Evolutionary conservation across 805 yeast genomes (phyloP), one percentile per base, ranked within the genome.

Genomic region (Candida stauntonica): DNA sequence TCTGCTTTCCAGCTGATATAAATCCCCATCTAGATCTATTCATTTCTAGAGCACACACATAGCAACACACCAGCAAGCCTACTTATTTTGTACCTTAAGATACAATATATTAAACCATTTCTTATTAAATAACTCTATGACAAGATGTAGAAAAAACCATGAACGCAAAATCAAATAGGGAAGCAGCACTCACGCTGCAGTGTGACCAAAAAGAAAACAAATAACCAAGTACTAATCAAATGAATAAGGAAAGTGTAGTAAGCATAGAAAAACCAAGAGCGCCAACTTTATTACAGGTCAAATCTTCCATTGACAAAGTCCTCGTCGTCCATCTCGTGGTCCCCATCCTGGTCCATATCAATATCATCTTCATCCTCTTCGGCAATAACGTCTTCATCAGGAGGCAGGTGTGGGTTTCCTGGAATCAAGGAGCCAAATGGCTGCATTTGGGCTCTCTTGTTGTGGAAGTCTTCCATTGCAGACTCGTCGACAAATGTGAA

Each of bases 401-500:
- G 82, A 20, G 93, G 91, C 40, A 82, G 60, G 51, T 81, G 78
- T 7, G 89, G 88, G 56, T 84, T 79, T 3, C 88, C 88, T 3
- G 86, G 86, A 23, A 85, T 81, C 48, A 85, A 76, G 1, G 89
- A 81, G 5, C 88, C 89, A 13, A 76, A 79, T 37, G 70, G 75
- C 28, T 47, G 30, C 29, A 27, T 33, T 20, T 45, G 50, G 4
- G 41, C 36, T 36, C 51, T 50, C 17, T 54, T 60, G 34, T 64
- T 63, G 51, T 83, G 82, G 62, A 84, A 85, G 50, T 89, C 96
- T 54, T 89, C 95, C 72, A 91, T 79, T 21, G 95, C 77, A 18
- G 94, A 82, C 46, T 86, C 97, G 60, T 89, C 96, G 34, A 91
- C 97, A 62, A 85, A 93, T 0, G 99, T 93, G 62, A 93, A 93